Evolutionary conservation across 345 rosid species (phyloP).

Genomic region (Moricandia moricandioides): DNA sequence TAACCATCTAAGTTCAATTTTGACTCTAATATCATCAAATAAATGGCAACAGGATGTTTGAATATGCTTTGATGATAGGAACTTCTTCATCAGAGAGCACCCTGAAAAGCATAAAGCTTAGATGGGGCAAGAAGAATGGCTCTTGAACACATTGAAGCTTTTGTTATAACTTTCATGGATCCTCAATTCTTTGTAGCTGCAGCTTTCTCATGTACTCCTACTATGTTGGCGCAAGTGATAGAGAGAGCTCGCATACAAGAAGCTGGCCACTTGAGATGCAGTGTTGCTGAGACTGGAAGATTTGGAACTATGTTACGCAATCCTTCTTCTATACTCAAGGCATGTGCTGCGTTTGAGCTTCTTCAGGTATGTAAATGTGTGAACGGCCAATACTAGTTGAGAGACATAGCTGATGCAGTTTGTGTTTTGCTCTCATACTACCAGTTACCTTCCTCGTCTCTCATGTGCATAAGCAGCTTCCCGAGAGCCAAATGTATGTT

Average conservation of each 20-base stretch:
- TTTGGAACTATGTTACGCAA: constrained; percentile 68
- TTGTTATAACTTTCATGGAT: constrained; percentile 62
- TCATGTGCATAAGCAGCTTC: constrained; percentile 50
- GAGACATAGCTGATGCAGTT: too few relatives aligned
- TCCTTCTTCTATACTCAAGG: constrained; percentile 55
- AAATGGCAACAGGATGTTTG: too few relatives aligned
- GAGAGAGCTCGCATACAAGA: constrained; percentile 90
- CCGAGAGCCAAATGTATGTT: constrained; percentile 36
- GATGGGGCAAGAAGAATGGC: constrained; percentile 82
- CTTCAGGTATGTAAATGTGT: too few relatives aligned
- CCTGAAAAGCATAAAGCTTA: constrained; percentile 66
- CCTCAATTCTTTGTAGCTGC: constrained; percentile 67
- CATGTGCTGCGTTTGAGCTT: constrained; percentile 84
- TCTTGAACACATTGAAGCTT: constrained; percentile 65
- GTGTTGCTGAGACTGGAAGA: constrained; percentile 86
- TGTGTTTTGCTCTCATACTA: too few relatives aligned
- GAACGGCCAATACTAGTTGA: too few relatives aligned
- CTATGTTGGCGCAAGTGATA: constrained; percentile 73
- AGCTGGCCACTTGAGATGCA: constrained; percentile 95
- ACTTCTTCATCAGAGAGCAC: too few relatives aligned
- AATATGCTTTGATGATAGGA: too few relatives aligned
- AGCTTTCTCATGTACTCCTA: constrained; percentile 68
- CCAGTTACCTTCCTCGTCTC: constrained; percentile 7
- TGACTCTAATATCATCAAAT: too few relatives aligned
- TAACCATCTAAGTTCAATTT: too few relatives aligned